Evolutionary conservation across 2,329 filamentous ascomycete genomes (phyloP).

Genomic region (Tolypocladium amazonense): DNA sequence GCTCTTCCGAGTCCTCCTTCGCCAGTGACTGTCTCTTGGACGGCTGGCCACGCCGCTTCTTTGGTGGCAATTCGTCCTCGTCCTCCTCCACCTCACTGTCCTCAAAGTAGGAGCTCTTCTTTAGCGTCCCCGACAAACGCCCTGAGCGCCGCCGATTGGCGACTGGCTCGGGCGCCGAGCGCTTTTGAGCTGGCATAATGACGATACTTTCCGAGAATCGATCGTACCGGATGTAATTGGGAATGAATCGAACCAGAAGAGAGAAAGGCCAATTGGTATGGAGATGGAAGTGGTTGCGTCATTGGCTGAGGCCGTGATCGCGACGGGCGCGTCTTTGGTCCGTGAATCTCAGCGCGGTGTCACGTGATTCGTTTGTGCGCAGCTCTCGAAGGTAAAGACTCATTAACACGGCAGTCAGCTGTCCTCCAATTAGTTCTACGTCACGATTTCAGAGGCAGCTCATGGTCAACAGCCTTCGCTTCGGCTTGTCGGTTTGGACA

Average conservation of each 20-base stretch:
- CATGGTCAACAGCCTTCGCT: too few relatives aligned
- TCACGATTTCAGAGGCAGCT: too few relatives aligned
- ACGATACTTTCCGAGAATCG: neutral
- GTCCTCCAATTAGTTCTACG: too few relatives aligned
- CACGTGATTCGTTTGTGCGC: slow-evolving; percentile 10
- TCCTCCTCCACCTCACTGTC: neutral
- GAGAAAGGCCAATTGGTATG: neutral
- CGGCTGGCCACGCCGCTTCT: slow-evolving; percentile 17
- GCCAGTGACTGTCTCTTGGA: slow-evolving; percentile 8
- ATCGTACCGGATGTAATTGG: neutral
- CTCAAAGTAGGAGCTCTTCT: slow-evolving; percentile 44
- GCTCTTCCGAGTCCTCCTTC: slow-evolving; percentile 14
- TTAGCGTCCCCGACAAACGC: slow-evolving; percentile 31
- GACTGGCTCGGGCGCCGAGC: slow-evolving; percentile 16
- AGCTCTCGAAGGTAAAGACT: too few relatives aligned
- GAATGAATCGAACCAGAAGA: neutral
- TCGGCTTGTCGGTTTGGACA: too few relatives aligned
- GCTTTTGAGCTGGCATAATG: slow-evolving; percentile 31
- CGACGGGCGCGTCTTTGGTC: slow-evolving; percentile 10
- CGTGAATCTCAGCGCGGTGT: slow-evolving; percentile 9
- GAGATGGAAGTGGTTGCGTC: slow-evolving; percentile 11
- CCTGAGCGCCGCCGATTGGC: slow-evolving; percentile 34
- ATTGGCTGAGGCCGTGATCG: slow-evolving; percentile 8
- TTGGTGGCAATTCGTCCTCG: slow-evolving; percentile 9
- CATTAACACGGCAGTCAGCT: too few relatives aligned